phyloP scores from a whole-genome alignment of 208 protist species.

The Angomonas desouzai region DNA sequence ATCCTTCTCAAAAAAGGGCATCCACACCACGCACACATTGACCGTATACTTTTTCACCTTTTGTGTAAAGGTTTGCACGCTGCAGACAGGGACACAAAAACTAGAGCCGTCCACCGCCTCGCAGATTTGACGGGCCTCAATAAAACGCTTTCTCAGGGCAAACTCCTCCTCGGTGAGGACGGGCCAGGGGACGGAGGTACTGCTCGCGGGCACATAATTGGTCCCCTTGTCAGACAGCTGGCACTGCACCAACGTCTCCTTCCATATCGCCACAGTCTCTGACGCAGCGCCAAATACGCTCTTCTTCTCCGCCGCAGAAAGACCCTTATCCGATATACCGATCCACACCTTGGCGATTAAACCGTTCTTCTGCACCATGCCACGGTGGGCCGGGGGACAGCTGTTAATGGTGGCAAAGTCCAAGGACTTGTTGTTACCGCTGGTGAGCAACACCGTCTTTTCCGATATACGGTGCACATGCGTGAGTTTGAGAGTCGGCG shows the following conservation, averaged over 20 bases:
- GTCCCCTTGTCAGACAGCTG: slow-evolving; percentile 5
- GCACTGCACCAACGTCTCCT: not conserved
- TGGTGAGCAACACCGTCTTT: slow-evolving; percentile 52
- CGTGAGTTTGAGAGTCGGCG: slow-evolving; percentile 21
- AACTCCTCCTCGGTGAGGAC: slow-evolving; percentile 33
- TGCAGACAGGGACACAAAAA: slow-evolving; percentile 51
- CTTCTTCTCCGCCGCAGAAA: slow-evolving; percentile 20
- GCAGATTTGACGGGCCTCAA: slow-evolving; percentile 17
- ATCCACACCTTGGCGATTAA: slow-evolving; percentile 60
- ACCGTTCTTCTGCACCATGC: slow-evolving; percentile 56
- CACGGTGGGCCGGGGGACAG: slow-evolving; percentile 50
- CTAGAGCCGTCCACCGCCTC: slow-evolving; percentile 29
- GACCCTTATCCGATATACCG: slow-evolving; percentile 5
- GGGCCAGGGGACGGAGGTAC: slow-evolving; percentile 38
- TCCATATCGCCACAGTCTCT: slow-evolving; percentile 13
- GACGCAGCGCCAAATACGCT: slow-evolving; percentile 32
- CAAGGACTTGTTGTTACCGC: slow-evolving; percentile 24
- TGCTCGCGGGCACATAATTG: slow-evolving; percentile 12
- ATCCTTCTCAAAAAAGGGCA: slow-evolving; percentile 49
- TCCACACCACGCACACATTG: slow-evolving; percentile 56
- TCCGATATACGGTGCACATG: slow-evolving; percentile 37
- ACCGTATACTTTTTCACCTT: slow-evolving; percentile 25
- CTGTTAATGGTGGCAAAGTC: slow-evolving; percentile 58
- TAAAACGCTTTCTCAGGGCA: slow-evolving; percentile 19
- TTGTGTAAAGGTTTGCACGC: slow-evolving; percentile 30